Conservation (phyloP, 352 stramenopile genomes). For the Phytopythium cucurbitacearum region DNA sequence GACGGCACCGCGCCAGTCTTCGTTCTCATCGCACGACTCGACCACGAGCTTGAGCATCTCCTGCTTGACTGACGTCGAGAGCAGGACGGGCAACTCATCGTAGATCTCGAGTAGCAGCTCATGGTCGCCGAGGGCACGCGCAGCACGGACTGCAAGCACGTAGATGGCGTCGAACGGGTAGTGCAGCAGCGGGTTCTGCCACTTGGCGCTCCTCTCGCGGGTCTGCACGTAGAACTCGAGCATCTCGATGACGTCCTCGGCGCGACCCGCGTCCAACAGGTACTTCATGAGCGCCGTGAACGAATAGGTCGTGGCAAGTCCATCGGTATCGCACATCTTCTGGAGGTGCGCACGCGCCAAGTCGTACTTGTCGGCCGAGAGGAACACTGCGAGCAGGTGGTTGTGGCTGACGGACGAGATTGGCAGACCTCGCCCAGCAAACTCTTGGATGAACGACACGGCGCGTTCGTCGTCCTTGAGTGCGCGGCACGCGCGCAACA, state of each 20-base stretch:
- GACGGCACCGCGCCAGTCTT: constrained; percentile 73
- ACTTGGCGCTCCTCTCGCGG: constrained; percentile 34
- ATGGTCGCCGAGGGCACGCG: constrained; percentile 41
- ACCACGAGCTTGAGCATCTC: constrained; percentile 47
- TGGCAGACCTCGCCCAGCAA: constrained; percentile 46
- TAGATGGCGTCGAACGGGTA: constrained; percentile 66
- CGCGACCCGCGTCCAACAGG: constrained; percentile 27
- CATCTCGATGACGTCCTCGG: constrained; percentile 41
- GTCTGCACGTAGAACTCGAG: constrained; percentile 60
- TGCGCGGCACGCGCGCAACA: constrained; percentile 56
- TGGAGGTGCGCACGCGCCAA: constrained; percentile 44
- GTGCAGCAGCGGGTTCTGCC: constrained; percentile 52
- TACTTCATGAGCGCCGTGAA: constrained; percentile 80
- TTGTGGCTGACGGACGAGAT: constrained; percentile 65
- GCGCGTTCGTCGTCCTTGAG: constrained; percentile 48
- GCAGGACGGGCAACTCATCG: constrained; percentile 27
- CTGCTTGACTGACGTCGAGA: constrained; percentile 50
- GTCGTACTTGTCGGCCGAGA: constrained; percentile 50
- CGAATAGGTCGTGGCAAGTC: constrained; percentile 55
- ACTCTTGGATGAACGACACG: constrained; percentile 50
- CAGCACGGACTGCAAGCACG: constrained; percentile 54
- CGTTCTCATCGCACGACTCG: constrained; percentile 50
- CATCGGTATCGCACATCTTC: constrained; percentile 12
- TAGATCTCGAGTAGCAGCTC: constrained; percentile 62
- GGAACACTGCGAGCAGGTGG: constrained; percentile 63